These are phyloP conservation scores for Glycine soja DNA, from an alignment of 306 rosid species.

Conservation along the genomic window DNA sequence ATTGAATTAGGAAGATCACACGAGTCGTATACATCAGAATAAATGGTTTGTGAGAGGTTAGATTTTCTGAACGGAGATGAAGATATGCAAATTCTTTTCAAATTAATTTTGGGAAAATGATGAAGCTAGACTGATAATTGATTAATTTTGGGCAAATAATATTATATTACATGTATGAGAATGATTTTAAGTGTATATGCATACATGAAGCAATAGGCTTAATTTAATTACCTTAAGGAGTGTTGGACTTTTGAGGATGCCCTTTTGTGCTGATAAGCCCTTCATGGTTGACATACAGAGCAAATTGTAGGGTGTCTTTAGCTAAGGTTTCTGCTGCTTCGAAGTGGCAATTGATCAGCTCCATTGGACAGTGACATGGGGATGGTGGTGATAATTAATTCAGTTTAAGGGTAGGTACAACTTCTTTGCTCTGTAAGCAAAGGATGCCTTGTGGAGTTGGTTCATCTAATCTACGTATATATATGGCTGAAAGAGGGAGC, in stretches of 20 bases:
- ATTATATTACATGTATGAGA: too few species aligned
- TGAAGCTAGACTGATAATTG: too few species aligned
- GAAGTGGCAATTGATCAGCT: background rate
- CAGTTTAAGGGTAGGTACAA: background rate
- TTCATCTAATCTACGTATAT: background rate
- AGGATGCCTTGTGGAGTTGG: constrained; percentile 33
- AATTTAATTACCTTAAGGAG: constrained; percentile 47
- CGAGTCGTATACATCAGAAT: too few species aligned
- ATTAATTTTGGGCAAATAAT: too few species aligned
- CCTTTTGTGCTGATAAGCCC: background rate
- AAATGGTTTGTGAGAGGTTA: too few species aligned
- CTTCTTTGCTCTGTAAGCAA: background rate
- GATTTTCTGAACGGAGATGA: too few species aligned
- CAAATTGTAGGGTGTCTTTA: too few species aligned
- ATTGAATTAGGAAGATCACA: too few species aligned
- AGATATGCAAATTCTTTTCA: too few species aligned
- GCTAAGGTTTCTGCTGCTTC: constrained; percentile 19
- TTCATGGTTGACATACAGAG: too few species aligned
- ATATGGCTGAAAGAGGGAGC: constrained; percentile 12
- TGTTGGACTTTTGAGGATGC: constrained; percentile 49
- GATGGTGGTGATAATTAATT: too few species aligned
- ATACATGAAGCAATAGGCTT: background rate
- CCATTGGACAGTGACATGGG: constrained; percentile 41
- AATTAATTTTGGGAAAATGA: too few species aligned
- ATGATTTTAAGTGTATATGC: background rate